Base-by-base conservation (phyloP, 2,329 filamentous ascomycete genomes). In the Aspergillus pseudoglaucus region DNA sequence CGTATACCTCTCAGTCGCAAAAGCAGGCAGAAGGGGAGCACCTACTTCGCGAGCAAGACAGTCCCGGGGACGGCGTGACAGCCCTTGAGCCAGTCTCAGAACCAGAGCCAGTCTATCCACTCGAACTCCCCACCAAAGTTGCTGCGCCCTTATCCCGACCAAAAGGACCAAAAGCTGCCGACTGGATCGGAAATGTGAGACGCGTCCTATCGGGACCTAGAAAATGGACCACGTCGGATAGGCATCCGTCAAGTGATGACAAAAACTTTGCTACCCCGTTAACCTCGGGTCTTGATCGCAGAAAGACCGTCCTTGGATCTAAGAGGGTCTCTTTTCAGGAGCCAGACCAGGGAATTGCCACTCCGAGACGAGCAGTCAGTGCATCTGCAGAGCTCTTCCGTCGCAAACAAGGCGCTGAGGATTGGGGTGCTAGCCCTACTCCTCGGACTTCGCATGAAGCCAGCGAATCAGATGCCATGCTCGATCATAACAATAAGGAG, bases 121-220 rank as follows among this genome's bases (percentile, higher is more conserved):
- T 50, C 15, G 65, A 67, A 20, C 54, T 61, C 1, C 57, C 63
- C 18, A 59, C 57, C 23, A 62, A 61, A 45, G 51, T 62, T 4
- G 53, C 54, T 8, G 51, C 52, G 2, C 49, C 51, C 22, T 53
- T 12, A 30, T 30, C 25, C 10, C 25, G 10, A 30, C 10, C 55
- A 12, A 63, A 59, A 45, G 15, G 37, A 22, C 55, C 57, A 75
- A 83, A 17, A 80, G 80, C 61, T 77, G 83, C 69, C 69, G 78
- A 78, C 20, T 88, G 84, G 82, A 71, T 90, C 9, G 85, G 85
- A 18, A 87, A 81, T 42, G 65, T 90, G 17, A 76, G 80, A 15
- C 77, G 84, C 33, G 83, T 84, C 9, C 80, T 88, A 37, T 76
- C 76, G 4, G 63, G 68, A 42, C 64, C 67, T 48, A 66, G 54